Evolutionary conservation across 23 red algal species (phyloP).

Genomic region (Gracilaria gracilis): DNA sequence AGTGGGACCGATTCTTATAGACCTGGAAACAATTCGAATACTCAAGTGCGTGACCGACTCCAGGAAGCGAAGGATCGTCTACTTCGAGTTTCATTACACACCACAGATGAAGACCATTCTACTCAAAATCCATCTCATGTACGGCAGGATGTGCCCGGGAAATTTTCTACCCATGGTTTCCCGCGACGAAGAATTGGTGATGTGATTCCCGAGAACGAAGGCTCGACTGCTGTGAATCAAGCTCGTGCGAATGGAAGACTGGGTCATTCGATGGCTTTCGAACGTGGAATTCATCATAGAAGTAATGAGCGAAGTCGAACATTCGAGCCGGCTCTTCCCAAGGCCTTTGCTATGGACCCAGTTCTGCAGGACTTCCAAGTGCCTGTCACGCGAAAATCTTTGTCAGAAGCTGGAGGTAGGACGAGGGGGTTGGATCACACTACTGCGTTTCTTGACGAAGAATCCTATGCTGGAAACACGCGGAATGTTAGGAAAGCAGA

Average conservation of each 20-base stretch:
- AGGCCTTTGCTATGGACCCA: conserved; percentile 38
- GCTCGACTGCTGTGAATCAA: background rate
- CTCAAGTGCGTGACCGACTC: background rate
- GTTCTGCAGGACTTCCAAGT: conserved; percentile 58
- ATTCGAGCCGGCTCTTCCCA: conserved; percentile 32
- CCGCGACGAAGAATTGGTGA: background rate
- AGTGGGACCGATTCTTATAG: background rate
- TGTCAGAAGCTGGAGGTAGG: conserved; percentile 53
- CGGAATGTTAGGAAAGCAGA: background rate
- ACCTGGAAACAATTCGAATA: background rate
- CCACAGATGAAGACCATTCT: background rate
- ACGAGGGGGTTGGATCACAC: background rate
- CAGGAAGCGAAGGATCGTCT: conserved; percentile 13
- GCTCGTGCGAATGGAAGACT: background rate
- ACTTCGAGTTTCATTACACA: background rate
- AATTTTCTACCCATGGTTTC: background rate
- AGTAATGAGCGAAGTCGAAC: background rate
- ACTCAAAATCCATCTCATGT: background rate
- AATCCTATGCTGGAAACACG: conserved; percentile 1
- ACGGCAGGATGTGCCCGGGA: background rate
- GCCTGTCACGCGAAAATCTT: conserved; percentile 40
- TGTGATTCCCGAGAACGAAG: background rate
- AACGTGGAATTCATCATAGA: background rate
- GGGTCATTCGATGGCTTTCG: background rate
- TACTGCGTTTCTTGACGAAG: conserved; percentile 27